Conservation (phyloP, 345 rosid species). For the Camelina neglecta region DNA sequence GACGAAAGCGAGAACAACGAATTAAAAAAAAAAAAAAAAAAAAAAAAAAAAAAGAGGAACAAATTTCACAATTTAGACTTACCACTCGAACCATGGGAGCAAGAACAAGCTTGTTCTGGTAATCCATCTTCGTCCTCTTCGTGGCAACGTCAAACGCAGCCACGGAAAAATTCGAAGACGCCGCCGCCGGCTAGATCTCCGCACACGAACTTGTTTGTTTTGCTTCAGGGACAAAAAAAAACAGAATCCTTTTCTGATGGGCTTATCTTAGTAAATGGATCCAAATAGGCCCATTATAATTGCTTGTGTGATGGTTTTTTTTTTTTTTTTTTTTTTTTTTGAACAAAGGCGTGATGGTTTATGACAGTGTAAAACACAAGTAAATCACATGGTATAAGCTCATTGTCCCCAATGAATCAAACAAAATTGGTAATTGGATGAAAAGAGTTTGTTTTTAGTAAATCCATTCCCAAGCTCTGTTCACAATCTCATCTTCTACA, state of each 20-base stretch:
- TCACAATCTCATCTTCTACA: slow-evolving; percentile 63
- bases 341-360: too few species aligned
- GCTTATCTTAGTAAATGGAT: neutral
- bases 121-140: slow-evolving; percentile 65
- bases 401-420: neutral
- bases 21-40: too few species aligned
- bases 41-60: too few species aligned
- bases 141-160: slow-evolving; percentile 36
- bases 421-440: neutral
- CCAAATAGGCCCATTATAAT: slow-evolving; percentile 8
- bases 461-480: slow-evolving; percentile 66
- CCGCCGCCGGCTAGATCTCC: slow-evolving; percentile 29
- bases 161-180: slow-evolving; percentile 20
- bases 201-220: neutral
- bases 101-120: slow-evolving; percentile 76
- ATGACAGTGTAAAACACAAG: too few species aligned
- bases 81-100: slow-evolving; percentile 99
- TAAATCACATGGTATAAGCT: too few species aligned
- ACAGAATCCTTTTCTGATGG: neutral
- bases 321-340: too few species aligned
- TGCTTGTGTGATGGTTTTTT: neutral
- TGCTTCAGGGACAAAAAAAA: neutral
- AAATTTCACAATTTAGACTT: slow-evolving; percentile 38
- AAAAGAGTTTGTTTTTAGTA: slow-evolving; percentile 22
- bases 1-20: neutral